phyloP scores from a whole-genome alignment of 2,329 filamentous ascomycete genomes.

The Triangularia verruculosa region DNA sequence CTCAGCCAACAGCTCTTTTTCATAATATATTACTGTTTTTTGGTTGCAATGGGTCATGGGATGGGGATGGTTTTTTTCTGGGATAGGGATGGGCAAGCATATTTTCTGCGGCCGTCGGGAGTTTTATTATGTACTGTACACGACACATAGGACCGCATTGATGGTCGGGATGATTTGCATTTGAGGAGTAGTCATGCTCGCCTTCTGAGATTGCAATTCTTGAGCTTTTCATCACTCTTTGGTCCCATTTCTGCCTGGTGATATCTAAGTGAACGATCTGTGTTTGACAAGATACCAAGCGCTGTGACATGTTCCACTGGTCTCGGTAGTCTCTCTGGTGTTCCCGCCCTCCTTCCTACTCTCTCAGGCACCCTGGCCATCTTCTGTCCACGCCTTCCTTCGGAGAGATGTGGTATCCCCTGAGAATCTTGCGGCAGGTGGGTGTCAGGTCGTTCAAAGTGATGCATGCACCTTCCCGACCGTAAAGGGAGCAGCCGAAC shows the following conservation, averaged over 20 bases:
- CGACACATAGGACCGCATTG: slow-evolving; percentile 20
- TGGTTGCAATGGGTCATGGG: slow-evolving; percentile 17
- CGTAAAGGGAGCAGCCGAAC: neutral
- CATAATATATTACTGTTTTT: slow-evolving; percentile 12
- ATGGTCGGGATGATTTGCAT: slow-evolving; percentile 24
- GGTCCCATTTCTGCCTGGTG: too few species aligned
- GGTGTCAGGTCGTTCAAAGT: neutral
- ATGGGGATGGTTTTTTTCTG: slow-evolving; percentile 21
- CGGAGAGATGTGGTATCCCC: neutral
- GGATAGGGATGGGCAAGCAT: slow-evolving; percentile 23
- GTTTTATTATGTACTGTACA: slow-evolving; percentile 30
- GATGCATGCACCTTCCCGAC: neutral
- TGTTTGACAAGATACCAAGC: too few species aligned
- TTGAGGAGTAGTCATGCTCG: slow-evolving; percentile 18
- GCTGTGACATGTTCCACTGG: too few species aligned
- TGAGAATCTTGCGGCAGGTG: neutral
- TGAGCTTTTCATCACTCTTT: neutral
- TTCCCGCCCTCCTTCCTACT: neutral
- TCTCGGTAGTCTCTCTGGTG: too few species aligned
- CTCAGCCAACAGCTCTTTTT: neutral
- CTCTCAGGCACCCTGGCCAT: too few species aligned
- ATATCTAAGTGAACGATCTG: too few species aligned
- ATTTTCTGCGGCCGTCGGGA: slow-evolving; percentile 21
- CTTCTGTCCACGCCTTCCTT: neutral
- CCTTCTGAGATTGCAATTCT: slow-evolving; percentile 9